Evolutionary conservation across 176 grass and related monocot genomes (phyloP), one percentile per base, ranked within the genome.

Genomic region (Oryza nivara): DNA sequence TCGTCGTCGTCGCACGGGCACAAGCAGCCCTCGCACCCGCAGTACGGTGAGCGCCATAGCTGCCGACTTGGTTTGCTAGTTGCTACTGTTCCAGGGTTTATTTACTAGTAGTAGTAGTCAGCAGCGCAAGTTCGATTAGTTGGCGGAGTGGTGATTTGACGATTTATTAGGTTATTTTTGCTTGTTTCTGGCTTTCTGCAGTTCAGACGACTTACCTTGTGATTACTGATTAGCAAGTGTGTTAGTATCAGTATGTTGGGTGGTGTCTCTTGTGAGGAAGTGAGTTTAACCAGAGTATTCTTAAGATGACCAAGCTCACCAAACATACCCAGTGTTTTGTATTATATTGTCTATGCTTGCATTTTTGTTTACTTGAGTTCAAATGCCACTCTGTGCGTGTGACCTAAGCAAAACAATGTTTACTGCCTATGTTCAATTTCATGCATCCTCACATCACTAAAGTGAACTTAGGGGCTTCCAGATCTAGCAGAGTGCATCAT

Each of bases 1-100:
- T 4, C 35, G 38, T 82, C 87, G 40, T 41, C 40, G 1, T 63
- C 58, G 9, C 52, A 90, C 84, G 45, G 49, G 32, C 41, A 80
- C 64, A 84, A 87, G 75, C 83, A 76, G 69, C 47, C 70, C 46
- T 22, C 74, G 16, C 82, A 77, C 66, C 19, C 91, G 65, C 85
- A 79, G 75, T 88, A 75, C 74, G 91, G 91, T 93, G 63, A 9
- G 48, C 74, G 34, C 44, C 10, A 3, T 38, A 38, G 36, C 36
- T 38, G 36, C 36, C 36, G 36, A 38, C 4, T 38, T 38, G 36
- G 36, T 38, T 38, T 38, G 36, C 36, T 47, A 13, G 38, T 79
- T 23, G 11, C 49, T 40, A 26, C 9, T 65, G 11, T 43, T 83
- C 17, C 19, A 30, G 44, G 80, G 67, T 52, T 68, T 84, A 26